Conservation (phyloP, 2,329 filamentous ascomycete species). For the Curvularia eragrostidis region DNA sequence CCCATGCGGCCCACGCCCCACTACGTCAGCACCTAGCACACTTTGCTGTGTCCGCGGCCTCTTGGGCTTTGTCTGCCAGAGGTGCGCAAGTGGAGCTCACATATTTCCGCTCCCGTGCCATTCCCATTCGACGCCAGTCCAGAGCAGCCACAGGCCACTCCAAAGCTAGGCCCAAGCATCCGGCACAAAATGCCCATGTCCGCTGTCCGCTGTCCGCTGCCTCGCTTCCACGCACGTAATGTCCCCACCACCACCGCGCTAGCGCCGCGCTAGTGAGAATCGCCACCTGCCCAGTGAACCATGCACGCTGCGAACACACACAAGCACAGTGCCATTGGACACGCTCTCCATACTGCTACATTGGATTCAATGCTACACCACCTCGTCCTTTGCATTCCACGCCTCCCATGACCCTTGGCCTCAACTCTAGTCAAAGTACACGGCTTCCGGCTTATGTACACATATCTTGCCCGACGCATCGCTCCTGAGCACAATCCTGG, state of each 20-base stretch:
- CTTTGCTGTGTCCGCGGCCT: conserved; percentile 15
- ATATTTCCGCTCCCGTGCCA: conserved; percentile 21
- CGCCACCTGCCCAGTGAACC: conserved; percentile 13
- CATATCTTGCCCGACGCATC: conserved; percentile 50
- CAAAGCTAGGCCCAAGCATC: conserved; percentile 3
- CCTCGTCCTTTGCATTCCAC: neutral
- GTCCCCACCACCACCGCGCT: conserved; percentile 15
- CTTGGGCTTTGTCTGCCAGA: conserved; percentile 3
- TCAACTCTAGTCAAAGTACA: conserved; percentile 49
- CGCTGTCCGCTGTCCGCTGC: neutral
- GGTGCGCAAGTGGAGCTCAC: neutral
- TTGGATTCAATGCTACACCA: conserved; percentile 1
- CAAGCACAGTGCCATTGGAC: conserved; percentile 11
- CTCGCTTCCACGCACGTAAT: conserved; percentile 17
- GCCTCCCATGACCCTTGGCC: neutral
- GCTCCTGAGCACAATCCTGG: conserved; percentile 52
- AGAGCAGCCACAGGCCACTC: conserved; percentile 14
- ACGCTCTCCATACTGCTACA: conserved; percentile 4
- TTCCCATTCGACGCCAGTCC: conserved; percentile 33
- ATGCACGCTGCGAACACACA: neutral
- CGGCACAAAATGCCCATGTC: neutral
- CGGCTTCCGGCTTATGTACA: conserved; percentile 54
- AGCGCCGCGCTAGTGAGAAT: conserved; percentile 13
- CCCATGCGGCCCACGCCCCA: conserved; percentile 31
- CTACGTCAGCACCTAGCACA: conserved; percentile 30